phyloP scores from a whole-genome alignment of 331 rosid genomes.

The Acacia pycnantha region DNA sequence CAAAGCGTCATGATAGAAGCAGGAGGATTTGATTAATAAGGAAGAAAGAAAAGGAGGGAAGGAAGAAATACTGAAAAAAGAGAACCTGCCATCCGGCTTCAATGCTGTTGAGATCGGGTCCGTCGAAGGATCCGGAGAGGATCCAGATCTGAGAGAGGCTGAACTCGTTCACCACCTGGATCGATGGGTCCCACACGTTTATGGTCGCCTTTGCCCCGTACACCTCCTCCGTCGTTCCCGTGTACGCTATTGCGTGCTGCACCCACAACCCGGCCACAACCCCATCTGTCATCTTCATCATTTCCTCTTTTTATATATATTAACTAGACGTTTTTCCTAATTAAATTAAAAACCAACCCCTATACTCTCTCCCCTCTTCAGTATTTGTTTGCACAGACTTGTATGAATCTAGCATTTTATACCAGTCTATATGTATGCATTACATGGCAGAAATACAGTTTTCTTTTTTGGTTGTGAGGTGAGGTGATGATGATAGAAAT shows the following conservation, averaged over 20 bases:
- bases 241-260: slow-evolving; percentile 93
- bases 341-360: no score
- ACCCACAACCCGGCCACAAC: not conserved
- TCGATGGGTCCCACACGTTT: slow-evolving; percentile 89
- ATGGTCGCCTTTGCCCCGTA: slow-evolving; percentile 91
- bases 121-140: slow-evolving; percentile 90
- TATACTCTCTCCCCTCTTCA: no score
- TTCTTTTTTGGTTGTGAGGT: not conserved
- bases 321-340: not conserved
- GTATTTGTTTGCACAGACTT: not conserved
- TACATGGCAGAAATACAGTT: not conserved
- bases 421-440: not conserved
- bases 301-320: not conserved
- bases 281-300: not conserved
- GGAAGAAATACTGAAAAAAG: not conserved
- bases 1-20: slow-evolving; percentile 51
- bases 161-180: slow-evolving; percentile 75
- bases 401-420: not conserved
- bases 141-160: slow-evolving; percentile 94
- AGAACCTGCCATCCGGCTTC: slow-evolving; percentile 99
- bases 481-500: not conserved
- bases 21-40: not conserved
- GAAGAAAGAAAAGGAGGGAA: not conserved
- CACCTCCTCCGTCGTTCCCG: slow-evolving; percentile 60
- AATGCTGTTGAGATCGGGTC: slow-evolving; percentile 95